Evolutionary conservation across 225 moss, liverwort and hornwort species (phyloP), one percentile per base, ranked within the genome.

Genomic region (Lunularia cruciata): DNA sequence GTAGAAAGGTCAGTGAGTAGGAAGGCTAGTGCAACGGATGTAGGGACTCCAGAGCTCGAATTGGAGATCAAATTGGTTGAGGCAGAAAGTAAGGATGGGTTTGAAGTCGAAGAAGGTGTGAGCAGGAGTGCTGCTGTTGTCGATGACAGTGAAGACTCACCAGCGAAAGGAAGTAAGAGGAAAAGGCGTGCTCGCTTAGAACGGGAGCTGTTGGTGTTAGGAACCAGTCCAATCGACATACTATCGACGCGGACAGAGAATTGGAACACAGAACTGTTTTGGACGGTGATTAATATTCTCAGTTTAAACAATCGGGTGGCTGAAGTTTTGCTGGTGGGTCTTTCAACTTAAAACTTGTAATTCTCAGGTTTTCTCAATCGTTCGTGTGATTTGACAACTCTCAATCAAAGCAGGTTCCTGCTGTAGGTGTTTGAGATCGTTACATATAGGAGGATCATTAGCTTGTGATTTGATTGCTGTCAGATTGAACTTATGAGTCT

Each of bases 251-350:
- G 72, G 67, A 69, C 69, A 83, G 76, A 77, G 67, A 66, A 84
- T 55, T 86, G 91, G 86, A 88, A 76, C 31, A 72, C 85, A 36
- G 82, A 76, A 19, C 67, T 76, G 75, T 86, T 89, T 47, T 86
- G 89, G 91, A 85, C 77, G 31, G 72, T 91, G 20, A 85, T 95
- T 31, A 89, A 91, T 9, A 91, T 89, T 62, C 82, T 95, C 36
- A 80, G 60, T 51, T 73, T 72, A 14, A 82, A 85, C 75, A 68
- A 69, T 27, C 86, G 84, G 31, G 84, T 77, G 49, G 54, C 66
- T 8, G 91, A 95, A 73, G 83, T 80, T 76, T 61, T 95, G 53
- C 82, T 88, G 91, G 94, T 91, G 68, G 54, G 52, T 38, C 60
- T 12, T 63, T 47, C 25, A 26, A n/a, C n/a, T n/a, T n/a, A n/a